Evolutionary conservation across 257 asterid genomes (phyloP).

Genomic region (Lycium ferocissimum): DNA sequence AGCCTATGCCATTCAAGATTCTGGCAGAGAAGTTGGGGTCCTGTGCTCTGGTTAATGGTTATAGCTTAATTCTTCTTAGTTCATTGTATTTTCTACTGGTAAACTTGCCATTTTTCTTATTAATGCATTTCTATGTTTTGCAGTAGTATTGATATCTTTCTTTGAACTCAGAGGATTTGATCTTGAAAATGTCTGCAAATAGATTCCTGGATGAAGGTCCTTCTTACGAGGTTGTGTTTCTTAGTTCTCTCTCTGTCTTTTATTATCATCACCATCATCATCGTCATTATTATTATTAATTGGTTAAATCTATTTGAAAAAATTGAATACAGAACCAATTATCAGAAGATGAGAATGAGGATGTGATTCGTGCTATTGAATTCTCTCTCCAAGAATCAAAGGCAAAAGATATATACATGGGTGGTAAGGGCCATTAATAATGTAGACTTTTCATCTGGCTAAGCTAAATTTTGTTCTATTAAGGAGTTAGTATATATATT

Average conservation of each 20-base stretch:
- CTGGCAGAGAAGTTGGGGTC: neutral
- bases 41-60: neutral
- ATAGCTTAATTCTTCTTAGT: neutral
- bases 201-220: constrained; percentile 28
- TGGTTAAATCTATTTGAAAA: neutral
- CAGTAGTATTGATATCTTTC: neutral
- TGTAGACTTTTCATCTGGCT: neutral
- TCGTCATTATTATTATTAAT: neutral
- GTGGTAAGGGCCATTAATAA: constrained; percentile 17
- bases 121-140: neutral
- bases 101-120: neutral
- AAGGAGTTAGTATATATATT: neutral
- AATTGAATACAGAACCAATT: neutral
- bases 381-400: constrained; percentile 10
- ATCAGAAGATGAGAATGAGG: constrained; percentile 29
- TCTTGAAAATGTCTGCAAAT: neutral
- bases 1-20: neutral
- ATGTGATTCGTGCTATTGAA: neutral
- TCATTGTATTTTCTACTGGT: neutral
- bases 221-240: constrained; percentile 18
- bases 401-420: neutral
- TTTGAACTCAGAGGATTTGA: neutral
- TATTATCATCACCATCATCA: neutral
- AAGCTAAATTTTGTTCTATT: neutral
- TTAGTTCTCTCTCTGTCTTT: neutral